These are phyloP conservation scores for Pichia exigua DNA, from an alignment of 805 yeast genomes.

Conservation along the genomic window DNA sequence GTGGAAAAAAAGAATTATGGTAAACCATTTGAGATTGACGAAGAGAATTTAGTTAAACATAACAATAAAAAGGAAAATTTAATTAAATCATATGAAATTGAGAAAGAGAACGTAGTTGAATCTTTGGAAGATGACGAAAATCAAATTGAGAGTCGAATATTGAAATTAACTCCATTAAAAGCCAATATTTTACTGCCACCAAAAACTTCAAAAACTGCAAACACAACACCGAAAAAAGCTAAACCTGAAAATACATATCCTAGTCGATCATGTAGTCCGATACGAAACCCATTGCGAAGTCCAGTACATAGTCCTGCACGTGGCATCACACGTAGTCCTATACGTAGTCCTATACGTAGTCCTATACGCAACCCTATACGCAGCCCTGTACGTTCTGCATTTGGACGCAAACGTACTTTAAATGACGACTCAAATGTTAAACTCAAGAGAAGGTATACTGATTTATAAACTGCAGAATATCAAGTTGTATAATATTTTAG, in stretches of 20 bases:
- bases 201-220: neutral
- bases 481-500: neutral
- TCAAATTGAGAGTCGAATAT: neutral
- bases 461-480: neutral
- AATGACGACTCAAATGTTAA: neutral
- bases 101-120: neutral
- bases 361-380: neutral
- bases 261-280: neutral
- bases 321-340: neutral
- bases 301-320: neutral
- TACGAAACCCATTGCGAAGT: neutral
- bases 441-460: neutral
- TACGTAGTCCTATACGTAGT: neutral
- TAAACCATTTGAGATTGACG: neutral
- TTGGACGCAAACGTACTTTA: slow-evolving; percentile 1
- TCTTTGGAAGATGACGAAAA: neutral
- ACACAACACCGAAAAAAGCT: neutral
- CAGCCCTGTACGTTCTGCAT: neutral
- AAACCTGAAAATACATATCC: neutral
- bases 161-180: neutral
- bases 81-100: neutral
- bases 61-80: neutral
- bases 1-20: neutral
- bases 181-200: neutral
- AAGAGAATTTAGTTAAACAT: neutral